Evolutionary conservation across 2,329 filamentous ascomycete species (phyloP), one percentile per base, ranked within the genome.

Genomic region (Verticillium nubilum): DNA sequence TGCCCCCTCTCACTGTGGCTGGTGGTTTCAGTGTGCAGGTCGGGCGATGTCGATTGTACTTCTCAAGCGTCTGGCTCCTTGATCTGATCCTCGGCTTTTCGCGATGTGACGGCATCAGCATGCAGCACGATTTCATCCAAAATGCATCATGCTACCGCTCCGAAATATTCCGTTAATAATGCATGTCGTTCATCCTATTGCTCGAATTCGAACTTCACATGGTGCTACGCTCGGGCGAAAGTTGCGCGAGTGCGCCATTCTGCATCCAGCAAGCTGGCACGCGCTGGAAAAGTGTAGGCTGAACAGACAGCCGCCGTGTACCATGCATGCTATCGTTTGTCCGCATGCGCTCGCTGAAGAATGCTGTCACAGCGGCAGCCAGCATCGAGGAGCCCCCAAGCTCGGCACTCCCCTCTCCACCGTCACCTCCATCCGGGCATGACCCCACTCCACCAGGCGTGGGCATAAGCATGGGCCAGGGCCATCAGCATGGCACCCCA

Each of bases 211-310:
- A 10, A 50, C 19, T 50, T 23, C n/a, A 50, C 42, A 23, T 42
- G 5, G 35, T n/a, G 7, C 15, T 23, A 19, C n/a, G 15, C 29
- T 50, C 42, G 52, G 52, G 52, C 52, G 15, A 53, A 53, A 28
- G 25, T 13, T 13, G 52, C 52, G 52, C 27, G 52, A 50, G 27
- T 23, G 28, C 10, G 26, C 52, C 27, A 54, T 29, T 23, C 52
- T 54, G 52, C 27, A 54, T 54, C 28, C 52, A n/a, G 52, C 52
- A 54, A 54, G n/a, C 27, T n/a, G 52, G 52, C 52, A 54, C 28
- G 52, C 52, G 29, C 52, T 15, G 52, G 26, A 50, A 2, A 50
- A n/a, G n/a, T n/a, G n/a, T n/a, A n/a, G n/a, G n/a, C n/a, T n/a
- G n/a, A n/a, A n/a, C n/a, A n/a, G n/a, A n/a, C n/a, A n/a, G n/a